phyloP scores from a whole-genome alignment of 208 protist genomes.

The Wallacemonas sp. region DNA sequence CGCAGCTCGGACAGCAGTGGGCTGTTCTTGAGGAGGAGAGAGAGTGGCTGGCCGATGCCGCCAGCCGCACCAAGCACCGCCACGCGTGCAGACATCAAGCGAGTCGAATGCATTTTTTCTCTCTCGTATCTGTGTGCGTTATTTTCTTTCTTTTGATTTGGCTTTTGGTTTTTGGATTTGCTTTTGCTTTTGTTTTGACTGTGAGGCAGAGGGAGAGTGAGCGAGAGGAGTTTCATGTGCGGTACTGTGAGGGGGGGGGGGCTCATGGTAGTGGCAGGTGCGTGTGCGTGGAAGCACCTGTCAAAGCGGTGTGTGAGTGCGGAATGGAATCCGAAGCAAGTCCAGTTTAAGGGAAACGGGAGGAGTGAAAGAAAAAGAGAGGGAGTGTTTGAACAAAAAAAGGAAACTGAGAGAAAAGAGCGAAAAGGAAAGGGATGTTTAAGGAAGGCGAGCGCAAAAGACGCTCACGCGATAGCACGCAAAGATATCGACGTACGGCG shows the following conservation, averaged over 20 bases:
- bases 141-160: constrained; percentile 1
- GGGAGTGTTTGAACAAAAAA: not conserved
- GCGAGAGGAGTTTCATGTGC: no score
- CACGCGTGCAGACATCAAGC: constrained; percentile 31
- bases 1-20: constrained; percentile 73
- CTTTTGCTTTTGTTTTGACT: no score
- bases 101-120: constrained; percentile 5
- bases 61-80: constrained; percentile 94
- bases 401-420: not conserved
- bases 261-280: no score
- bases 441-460: not conserved
- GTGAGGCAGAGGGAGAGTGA: no score
- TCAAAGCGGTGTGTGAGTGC: no score
- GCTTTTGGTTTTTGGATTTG: not conserved
- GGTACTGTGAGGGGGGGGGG: no score
- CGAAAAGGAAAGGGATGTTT: no score
- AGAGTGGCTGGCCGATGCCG: constrained; percentile 97
- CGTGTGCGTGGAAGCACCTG: no score
- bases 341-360: no score
- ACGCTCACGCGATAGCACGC: not conserved
- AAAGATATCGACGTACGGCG: no score
- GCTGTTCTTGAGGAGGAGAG: constrained; percentile 91
- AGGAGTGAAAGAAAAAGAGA: constrained; percentile 15
- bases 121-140: constrained; percentile 1
- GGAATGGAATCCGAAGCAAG: no score